These are phyloP conservation scores for Monosporascus sp. DNA, from an alignment of 2,329 filamentous ascomycete genomes.

Conservation along the genomic window DNA sequence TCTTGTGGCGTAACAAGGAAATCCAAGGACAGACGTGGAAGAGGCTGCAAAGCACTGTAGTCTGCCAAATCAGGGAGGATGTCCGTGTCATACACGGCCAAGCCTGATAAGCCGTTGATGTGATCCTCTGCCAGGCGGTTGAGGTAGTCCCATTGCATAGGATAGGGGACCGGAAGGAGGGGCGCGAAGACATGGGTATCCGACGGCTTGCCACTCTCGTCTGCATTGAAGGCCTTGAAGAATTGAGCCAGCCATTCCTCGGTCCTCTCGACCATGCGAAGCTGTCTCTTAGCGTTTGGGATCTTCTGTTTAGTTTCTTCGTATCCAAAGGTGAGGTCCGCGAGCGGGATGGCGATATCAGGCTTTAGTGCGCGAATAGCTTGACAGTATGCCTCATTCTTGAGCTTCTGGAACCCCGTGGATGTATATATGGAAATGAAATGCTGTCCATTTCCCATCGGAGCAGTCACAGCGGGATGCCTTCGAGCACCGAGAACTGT, in stretches of 20 bases:
- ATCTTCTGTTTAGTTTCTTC: constrained; percentile 15
- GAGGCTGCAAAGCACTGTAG: constrained; percentile 45
- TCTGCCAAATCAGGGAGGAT: constrained; percentile 61
- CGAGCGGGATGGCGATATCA: constrained; percentile 74
- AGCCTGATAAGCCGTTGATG: constrained; percentile 50
- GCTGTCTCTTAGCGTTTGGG: constrained; percentile 65
- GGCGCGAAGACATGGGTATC: constrained; percentile 52
- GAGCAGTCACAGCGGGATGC: constrained; percentile 67
- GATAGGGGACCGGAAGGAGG: constrained; percentile 68
- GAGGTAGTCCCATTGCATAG: constrained; percentile 76
- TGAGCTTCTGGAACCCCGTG: constrained; percentile 72
- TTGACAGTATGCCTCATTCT: constrained; percentile 61
- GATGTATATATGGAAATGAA: constrained; percentile 77
- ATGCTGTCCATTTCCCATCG: constrained; percentile 63
- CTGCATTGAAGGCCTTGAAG: constrained; percentile 38
- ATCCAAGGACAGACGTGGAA: constrained; percentile 73
- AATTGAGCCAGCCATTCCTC: constrained; percentile 74
- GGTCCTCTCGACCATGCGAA: constrained; percentile 81
- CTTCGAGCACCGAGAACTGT: constrained; percentile 74
- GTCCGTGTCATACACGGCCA: constrained; percentile 74
- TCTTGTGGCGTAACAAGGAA: constrained; percentile 60
- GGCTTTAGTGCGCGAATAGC: constrained; percentile 62
- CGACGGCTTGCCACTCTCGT: constrained; percentile 21
- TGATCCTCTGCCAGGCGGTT: constrained; percentile 63
- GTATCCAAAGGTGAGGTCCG: constrained; percentile 59